Evolutionary conservation across 371 early-diverging fungal species (phyloP).

Genomic region (Saksenaea oblongispora): DNA sequence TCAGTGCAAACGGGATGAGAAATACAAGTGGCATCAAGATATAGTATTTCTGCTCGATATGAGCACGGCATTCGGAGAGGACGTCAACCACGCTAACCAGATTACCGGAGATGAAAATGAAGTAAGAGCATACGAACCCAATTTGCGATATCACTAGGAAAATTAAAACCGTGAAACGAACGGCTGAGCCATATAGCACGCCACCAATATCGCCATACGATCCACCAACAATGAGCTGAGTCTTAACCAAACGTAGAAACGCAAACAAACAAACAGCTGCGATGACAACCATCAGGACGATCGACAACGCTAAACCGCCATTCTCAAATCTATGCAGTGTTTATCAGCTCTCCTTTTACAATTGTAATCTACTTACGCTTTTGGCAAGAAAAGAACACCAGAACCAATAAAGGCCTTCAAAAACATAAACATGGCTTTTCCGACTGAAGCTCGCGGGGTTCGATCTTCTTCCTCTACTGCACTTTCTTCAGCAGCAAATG

Average conservation of each 20-base stretch:
- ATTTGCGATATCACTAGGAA: constrained; percentile 71
- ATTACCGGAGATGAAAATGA: constrained; percentile 51
- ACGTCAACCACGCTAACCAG: constrained; percentile 44
- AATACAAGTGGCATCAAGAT: constrained; percentile 60
- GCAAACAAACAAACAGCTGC: constrained; percentile 32
- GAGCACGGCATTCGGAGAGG: constrained; percentile 34
- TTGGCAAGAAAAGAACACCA: constrained; percentile 15
- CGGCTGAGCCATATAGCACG: constrained; percentile 59
- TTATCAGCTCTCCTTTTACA: neutral
- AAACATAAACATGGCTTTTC: constrained; percentile 17
- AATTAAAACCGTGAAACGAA: constrained; percentile 57
- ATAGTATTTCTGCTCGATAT: constrained; percentile 45
- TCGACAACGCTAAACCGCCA: constrained; percentile 36
- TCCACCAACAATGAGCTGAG: constrained; percentile 52
- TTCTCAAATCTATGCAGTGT: constrained; percentile 27
- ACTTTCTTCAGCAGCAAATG: neutral
- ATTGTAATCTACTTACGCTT: constrained; percentile 1
- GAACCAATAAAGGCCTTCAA: constrained; percentile 12
- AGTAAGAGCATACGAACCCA: constrained; percentile 53
- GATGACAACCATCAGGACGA: constrained; percentile 29
- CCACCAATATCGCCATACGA: constrained; percentile 84
- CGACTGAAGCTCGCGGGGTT: constrained; percentile 4
- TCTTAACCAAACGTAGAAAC: constrained; percentile 28
- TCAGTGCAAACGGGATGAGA: constrained; percentile 68
- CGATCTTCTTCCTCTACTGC: neutral